phyloP scores from a whole-genome alignment of 2,329 filamentous ascomycete genomes.

The Aspergillus viridinutans region DNA sequence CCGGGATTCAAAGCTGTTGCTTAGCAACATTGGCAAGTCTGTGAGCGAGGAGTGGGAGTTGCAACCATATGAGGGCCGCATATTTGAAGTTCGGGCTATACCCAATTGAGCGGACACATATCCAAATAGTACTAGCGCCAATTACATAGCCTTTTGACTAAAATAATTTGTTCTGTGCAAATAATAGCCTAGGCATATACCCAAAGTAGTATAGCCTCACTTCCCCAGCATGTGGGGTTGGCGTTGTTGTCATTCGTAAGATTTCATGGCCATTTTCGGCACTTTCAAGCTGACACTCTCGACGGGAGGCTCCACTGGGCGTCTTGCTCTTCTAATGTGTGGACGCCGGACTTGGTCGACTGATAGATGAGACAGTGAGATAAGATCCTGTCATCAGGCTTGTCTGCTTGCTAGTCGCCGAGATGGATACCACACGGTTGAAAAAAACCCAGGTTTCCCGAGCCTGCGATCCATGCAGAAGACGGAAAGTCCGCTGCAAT shows the following conservation, averaged over 20 bases:
- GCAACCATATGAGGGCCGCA: constrained; percentile 31
- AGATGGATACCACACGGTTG: background rate
- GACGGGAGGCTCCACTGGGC: background rate
- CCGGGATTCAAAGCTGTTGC: constrained; percentile 16
- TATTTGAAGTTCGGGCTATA: constrained; percentile 19
- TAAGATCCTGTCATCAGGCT: background rate
- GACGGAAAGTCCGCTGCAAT: constrained; percentile 47
- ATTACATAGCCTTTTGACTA: background rate
- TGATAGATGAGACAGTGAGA: background rate
- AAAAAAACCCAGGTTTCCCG: constrained; percentile 10
- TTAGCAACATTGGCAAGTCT: constrained; percentile 18
- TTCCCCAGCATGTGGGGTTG: background rate
- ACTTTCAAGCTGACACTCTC: background rate
- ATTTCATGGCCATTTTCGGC: background rate
- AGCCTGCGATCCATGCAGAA: constrained; percentile 47
- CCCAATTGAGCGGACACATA: background rate
- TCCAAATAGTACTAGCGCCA: background rate
- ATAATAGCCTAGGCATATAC: background rate
- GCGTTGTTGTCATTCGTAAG: background rate
- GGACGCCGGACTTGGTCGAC: no score
- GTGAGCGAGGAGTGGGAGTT: constrained; percentile 16
- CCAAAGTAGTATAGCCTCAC: background rate
- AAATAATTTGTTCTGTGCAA: no score
- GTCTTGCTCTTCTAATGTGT: no score
- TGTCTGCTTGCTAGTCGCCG: background rate